Evolutionary conservation across 2,329 filamentous ascomycete genomes (phyloP).

Genomic region (Arthrobotrys conoides): DNA sequence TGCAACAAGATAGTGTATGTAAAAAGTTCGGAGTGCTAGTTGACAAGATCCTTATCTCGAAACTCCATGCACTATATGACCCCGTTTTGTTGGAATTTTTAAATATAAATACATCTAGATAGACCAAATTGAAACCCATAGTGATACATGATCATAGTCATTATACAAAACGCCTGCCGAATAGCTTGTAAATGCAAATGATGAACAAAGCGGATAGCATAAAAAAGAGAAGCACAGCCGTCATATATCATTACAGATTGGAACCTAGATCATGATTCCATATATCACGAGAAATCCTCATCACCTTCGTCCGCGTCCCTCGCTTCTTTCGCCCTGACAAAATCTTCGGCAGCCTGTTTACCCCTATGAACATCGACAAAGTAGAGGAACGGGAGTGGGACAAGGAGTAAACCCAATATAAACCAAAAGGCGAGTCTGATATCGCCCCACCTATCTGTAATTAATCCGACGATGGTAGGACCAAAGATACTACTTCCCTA

Average conservation of each 20-base stretch:
- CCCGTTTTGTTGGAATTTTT: too few relatives aligned
- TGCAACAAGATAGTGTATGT: background rate
- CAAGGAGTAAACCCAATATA: conserved; percentile 83
- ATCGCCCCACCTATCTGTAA: conserved; percentile 86
- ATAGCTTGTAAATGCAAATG: conserved; percentile 3
- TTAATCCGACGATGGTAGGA: conserved; percentile 90
- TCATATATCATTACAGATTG: background rate
- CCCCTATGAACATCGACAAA: conserved; percentile 87
- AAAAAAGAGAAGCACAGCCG: background rate
- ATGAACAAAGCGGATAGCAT: background rate
- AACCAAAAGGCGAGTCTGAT: conserved; percentile 94
- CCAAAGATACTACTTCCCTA: conserved; percentile 80
- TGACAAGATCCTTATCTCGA: background rate
- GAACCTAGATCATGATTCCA: background rate
- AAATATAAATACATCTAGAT: conserved; percentile 25
- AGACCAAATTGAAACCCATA: conserved; percentile 4
- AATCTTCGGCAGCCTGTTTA: conserved; percentile 67
- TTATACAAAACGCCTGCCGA: conserved; percentile 6
- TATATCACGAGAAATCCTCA: conserved; percentile 20
- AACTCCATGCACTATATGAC: background rate
- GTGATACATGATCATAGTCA: conserved; percentile 24
- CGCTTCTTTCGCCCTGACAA: conserved; percentile 31
- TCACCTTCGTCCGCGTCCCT: conserved; percentile 9
- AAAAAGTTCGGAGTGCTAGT: background rate
- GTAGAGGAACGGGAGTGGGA: conserved; percentile 87